phyloP scores from a whole-genome alignment of 2,329 filamentous ascomycete genomes.

The Rhytidhysteron rufulum region DNA sequence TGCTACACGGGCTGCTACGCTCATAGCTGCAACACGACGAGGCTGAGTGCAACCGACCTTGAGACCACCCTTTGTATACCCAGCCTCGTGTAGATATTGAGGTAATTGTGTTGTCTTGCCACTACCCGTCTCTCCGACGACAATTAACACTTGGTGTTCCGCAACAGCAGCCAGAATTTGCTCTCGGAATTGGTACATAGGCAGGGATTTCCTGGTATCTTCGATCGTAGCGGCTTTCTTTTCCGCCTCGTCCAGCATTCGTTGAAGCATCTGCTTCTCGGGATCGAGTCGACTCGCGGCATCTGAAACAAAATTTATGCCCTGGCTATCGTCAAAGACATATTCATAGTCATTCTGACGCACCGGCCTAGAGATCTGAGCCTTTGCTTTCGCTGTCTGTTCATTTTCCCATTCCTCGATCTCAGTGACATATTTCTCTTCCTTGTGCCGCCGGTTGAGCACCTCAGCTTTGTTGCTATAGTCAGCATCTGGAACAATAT shows the following conservation, averaged over 20 bases:
- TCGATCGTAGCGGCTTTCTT: conserved; percentile 84
- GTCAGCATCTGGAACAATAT: conserved; percentile 80
- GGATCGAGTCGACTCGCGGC: conserved; percentile 69
- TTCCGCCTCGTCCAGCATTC: conserved; percentile 83
- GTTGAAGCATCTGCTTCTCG: conserved; percentile 74
- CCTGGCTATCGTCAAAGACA: conserved; percentile 84
- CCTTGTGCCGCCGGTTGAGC: conserved; percentile 80
- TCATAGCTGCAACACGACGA: conserved; percentile 94
- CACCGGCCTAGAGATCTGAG: conserved; percentile 70
- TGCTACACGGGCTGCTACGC: conserved; percentile 89
- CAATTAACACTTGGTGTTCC: conserved; percentile 80
- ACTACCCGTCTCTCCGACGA: conserved; percentile 91
- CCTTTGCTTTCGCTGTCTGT: conserved; percentile 81
- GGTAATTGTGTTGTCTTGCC: conserved; percentile 96
- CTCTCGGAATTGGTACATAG: conserved; percentile 84
- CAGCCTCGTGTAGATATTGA: conserved; percentile 88
- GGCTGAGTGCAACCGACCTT: conserved; percentile 95
- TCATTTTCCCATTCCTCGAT: conserved; percentile 95
- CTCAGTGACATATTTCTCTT: conserved; percentile 87
- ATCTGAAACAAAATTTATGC: conserved; percentile 80
- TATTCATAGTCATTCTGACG: conserved; percentile 83
- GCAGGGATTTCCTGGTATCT: conserved; percentile 83
- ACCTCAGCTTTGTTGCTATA: conserved; percentile 93
- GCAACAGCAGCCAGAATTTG: conserved; percentile 83
- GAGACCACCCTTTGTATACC: conserved; percentile 76